Evolutionary conservation across 1,284 basidiomycete genomes (phyloP).

Genomic region (Tylopilus sp.): DNA sequence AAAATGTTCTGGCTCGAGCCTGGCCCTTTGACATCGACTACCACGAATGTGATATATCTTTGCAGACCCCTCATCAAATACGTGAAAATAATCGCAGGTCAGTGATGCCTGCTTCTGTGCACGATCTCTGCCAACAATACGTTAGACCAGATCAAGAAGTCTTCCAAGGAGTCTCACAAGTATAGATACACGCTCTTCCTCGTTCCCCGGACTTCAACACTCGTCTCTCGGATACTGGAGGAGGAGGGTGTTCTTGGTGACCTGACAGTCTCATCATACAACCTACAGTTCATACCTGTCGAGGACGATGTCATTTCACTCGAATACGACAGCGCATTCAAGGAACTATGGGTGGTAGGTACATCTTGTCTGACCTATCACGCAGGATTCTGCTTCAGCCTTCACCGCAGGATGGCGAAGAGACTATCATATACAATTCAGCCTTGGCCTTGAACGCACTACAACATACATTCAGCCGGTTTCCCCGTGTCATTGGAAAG

Average conservation of each 20-base stretch:
- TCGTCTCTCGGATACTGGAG: conserved; percentile 80
- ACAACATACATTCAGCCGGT: conserved; percentile 84
- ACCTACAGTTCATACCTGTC: conserved; percentile 89
- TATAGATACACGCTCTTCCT: conserved; percentile 88
- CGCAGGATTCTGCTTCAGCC: conserved; percentile 1
- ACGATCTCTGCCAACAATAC: conserved; percentile 10
- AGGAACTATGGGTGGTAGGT: conserved; percentile 82
- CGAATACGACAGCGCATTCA: conserved; percentile 80
- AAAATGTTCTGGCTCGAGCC: conserved; percentile 99
- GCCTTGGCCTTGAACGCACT: conserved; percentile 83
- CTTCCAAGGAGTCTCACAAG: conserved; percentile 61
- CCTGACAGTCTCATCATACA: conserved; percentile 80
- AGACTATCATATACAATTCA: conserved; percentile 86
- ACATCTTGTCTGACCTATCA: background rate
- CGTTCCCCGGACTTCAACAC: conserved; percentile 83
- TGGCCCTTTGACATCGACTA: conserved; percentile 78
- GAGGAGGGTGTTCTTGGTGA: conserved; percentile 93
- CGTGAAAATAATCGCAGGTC: conserved; percentile 90
- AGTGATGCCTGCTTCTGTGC: conserved; percentile 19
- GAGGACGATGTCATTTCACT: conserved; percentile 89
- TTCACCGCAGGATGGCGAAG: conserved; percentile 79
- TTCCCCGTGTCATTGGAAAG: conserved; percentile 92
- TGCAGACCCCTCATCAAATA: conserved; percentile 85
- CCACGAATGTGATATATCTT: conserved; percentile 91
- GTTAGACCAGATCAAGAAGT: conserved; percentile 84